phyloP scores from a whole-genome alignment of 768 basidiomycete genomes.

The Tulasnella sp. region DNA sequence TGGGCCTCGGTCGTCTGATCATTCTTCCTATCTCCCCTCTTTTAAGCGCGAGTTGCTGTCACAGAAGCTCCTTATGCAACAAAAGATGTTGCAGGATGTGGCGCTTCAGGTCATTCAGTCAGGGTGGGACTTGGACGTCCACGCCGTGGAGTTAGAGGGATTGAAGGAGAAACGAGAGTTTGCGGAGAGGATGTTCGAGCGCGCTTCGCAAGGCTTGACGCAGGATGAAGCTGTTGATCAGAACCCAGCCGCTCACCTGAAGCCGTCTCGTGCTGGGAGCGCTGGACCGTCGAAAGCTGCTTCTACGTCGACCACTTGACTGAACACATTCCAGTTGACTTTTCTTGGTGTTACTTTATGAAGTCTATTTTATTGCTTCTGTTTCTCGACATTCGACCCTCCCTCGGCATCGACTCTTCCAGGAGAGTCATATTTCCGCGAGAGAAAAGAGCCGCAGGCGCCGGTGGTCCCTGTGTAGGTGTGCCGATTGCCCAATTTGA shows the following conservation, averaged over 20 bases:
- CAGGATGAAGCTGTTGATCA: slow-evolving; percentile 10
- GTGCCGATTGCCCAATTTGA: no score
- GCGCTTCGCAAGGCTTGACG: slow-evolving; percentile 2
- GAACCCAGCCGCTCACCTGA: not conserved
- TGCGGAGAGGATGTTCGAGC: slow-evolving; percentile 19
- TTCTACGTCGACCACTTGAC: not conserved
- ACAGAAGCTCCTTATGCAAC: slow-evolving; percentile 7
- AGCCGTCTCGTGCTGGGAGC: not conserved
- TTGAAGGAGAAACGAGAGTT: slow-evolving; percentile 10
- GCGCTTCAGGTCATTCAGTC: slow-evolving; percentile 15
- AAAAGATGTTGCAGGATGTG: not conserved
- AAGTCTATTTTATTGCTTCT: not conserved
- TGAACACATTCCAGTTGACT: not conserved
- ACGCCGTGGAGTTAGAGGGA: not conserved
- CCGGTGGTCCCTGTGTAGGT: no score
- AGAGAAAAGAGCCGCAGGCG: no score
- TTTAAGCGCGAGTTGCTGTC: not conserved
- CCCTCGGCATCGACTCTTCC: no score
- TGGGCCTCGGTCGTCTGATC: not conserved
- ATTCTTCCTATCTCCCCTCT: not conserved
- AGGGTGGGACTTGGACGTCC: slow-evolving; percentile 19
- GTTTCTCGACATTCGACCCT: not conserved
- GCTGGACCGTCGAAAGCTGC: not conserved
- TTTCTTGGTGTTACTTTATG: slow-evolving; percentile 2
- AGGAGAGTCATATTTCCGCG: no score